Evolutionary conservation across 2,329 filamentous ascomycete genomes (phyloP).

Genomic region (Sporothrix brasiliensis): DNA sequence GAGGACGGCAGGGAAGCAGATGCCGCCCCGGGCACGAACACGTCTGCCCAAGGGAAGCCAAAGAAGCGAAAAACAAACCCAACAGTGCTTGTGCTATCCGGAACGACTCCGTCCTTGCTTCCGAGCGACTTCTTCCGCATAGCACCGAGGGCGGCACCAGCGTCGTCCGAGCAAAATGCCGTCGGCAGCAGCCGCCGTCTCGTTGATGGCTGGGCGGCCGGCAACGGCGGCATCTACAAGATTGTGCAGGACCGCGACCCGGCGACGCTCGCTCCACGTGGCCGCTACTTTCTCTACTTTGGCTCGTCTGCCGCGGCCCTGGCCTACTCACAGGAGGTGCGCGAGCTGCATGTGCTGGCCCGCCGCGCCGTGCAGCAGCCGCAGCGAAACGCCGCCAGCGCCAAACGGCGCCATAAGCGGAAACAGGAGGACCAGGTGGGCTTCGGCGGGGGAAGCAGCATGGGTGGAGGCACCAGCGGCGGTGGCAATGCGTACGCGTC

Average conservation of each 20-base stretch:
- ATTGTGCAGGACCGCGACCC: conserved; percentile 68
- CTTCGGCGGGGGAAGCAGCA: conserved; percentile 33
- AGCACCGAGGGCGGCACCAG: conserved; percentile 51
- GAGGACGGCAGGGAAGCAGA: not conserved
- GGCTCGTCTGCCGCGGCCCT: conserved; percentile 59
- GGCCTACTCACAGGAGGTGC: conserved; percentile 61
- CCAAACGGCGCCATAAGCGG: conserved; percentile 37
- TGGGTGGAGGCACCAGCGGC: not conserved
- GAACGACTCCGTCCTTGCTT: conserved; percentile 61
- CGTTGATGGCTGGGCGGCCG: conserved; percentile 68
- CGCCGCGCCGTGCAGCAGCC: conserved; percentile 37
- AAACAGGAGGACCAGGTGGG: conserved; percentile 29
- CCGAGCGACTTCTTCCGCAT: conserved; percentile 73
- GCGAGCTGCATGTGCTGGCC: conserved; percentile 50
- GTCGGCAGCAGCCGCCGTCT: not conserved
- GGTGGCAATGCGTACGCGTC: not conserved
- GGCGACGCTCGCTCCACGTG: conserved; percentile 63
- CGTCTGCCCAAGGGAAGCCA: not conserved
- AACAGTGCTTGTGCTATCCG: conserved; percentile 57
- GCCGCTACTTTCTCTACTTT: conserved; percentile 72
- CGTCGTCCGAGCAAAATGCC: not conserved
- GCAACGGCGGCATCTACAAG: conserved; percentile 40
- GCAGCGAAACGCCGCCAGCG: conserved; percentile 37
- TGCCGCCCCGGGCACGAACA: not conserved
- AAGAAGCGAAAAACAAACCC: conserved; percentile 28